A percentile compares a stretch with the other conserved stretches of the same genome.
These are phyloP conservation scores for Scleroderma citrinum DNA, from an alignment of 768 basidiomycete genomes.

Conservation along the genomic window DNA sequence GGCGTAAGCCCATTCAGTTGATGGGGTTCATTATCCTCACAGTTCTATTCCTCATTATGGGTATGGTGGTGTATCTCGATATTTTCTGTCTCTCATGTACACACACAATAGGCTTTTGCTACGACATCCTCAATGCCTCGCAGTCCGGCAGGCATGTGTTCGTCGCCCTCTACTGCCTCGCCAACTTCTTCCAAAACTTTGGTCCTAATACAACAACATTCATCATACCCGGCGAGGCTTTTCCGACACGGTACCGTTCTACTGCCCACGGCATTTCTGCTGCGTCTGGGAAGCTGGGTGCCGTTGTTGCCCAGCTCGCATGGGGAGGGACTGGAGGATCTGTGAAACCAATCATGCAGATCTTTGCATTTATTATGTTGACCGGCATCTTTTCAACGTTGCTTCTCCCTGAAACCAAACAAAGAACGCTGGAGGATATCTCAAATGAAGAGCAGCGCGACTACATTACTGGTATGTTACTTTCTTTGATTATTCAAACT, in stretches of 20 bases:
- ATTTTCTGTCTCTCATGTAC: background rate
- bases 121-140: constrained; percentile 48
- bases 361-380: constrained; percentile 84
- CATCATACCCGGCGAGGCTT: constrained; percentile 73
- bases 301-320: constrained; percentile 74
- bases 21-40: constrained; percentile 72
- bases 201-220: constrained; percentile 81
- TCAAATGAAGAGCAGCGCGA: constrained; percentile 65
- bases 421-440: constrained; percentile 58
- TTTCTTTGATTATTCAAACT: background rate
- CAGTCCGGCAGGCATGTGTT: constrained; percentile 47
- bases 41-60: constrained; percentile 61
- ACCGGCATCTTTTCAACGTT: constrained; percentile 80
- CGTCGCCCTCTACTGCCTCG: constrained; percentile 80
- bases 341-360: constrained; percentile 67
- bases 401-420: constrained; percentile 75
- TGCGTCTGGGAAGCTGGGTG: constrained; percentile 78
- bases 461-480: constrained; percentile 37
- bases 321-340: constrained; percentile 62
- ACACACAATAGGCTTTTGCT: constrained; percentile 53
- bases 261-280: constrained; percentile 83
- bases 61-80: constrained; percentile 31
- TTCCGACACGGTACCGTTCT: constrained; percentile 86
- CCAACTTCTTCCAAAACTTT: constrained; percentile 89
- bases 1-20: constrained; percentile 76